Conservation (phyloP, 1,284 basidiomycete genomes). For the Trametes versicolor region DNA sequence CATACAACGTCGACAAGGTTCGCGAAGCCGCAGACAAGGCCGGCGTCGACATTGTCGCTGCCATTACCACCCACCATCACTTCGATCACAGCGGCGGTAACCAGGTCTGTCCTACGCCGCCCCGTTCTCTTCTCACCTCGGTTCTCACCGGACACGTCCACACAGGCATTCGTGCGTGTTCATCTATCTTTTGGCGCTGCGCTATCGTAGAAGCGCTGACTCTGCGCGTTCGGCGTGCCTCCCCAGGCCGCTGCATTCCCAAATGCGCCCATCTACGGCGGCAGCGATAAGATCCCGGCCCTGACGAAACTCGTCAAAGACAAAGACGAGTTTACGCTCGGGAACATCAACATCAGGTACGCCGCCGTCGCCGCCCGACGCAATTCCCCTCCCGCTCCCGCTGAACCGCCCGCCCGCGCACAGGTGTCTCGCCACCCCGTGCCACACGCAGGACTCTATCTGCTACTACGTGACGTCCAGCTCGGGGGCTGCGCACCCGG, state of each 20-base stretch:
- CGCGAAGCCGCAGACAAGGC: constrained; percentile 70
- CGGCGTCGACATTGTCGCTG: constrained; percentile 77
- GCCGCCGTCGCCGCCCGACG: constrained; percentile 28
- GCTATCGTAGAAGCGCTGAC: constrained; percentile 11
- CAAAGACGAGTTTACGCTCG: constrained; percentile 79
- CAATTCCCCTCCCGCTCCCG: neutral
- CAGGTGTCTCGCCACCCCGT: constrained; percentile 91
- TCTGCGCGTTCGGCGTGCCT: neutral
- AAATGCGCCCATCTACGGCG: constrained; percentile 83
- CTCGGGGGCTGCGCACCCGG: constrained; percentile 58
- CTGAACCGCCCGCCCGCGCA: neutral
- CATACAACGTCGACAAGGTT: constrained; percentile 86
- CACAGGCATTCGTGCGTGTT: constrained; percentile 63
- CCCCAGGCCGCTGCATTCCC: constrained; percentile 70
- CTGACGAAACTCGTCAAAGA: constrained; percentile 83
- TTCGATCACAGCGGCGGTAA: constrained; percentile 92
- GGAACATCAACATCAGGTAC: constrained; percentile 76
- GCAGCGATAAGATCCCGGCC: constrained; percentile 76
- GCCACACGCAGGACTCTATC: constrained; percentile 97
- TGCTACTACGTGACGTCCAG: constrained; percentile 84
- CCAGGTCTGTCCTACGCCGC: constrained; percentile 52
- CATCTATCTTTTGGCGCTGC: neutral
- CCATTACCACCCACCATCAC: constrained; percentile 92
- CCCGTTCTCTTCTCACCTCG: neutral
- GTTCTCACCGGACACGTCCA: neutral